Evolutionary conservation across 2,329 filamentous ascomycete genomes (phyloP), one percentile per base, ranked within the genome.

Genomic region (Fusarium sp.): DNA sequence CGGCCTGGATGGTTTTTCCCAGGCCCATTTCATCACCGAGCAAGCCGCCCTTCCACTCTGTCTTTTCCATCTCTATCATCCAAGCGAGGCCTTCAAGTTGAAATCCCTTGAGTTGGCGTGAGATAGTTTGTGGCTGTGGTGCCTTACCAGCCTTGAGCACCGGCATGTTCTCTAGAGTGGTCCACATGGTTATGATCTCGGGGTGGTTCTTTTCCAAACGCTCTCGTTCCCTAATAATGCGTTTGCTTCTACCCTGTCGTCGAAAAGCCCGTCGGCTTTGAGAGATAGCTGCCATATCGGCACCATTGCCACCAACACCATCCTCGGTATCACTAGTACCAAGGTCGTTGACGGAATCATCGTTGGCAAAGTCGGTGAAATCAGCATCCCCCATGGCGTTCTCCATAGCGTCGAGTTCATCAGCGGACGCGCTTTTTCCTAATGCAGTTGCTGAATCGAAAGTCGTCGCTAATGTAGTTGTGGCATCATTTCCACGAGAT

Each of bases 11-110:
- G 0, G 96, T 99, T 82, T 99, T 99, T 49, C 96, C 96, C 81
- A 99, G 92, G 8, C 96, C 96, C 96, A 99, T 99, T 80, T 99
- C 96, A 72, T 99, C 96, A 61, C 96, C 96, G 3, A 99, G 86
- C 4, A 99, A 84, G 15, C 96, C 96, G 19, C 96, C 96, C 75
- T 90, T 92, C 86, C 94, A 98, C 39, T 91, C 81, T 0, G 89
- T 91, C 79, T 92, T 83, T 77, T 99, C 96, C 85, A 98, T 97
- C 56, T 87, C 90, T 63, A 87, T 89, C 93, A 99, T 96, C 96
- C 96, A 99, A 50, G 93, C 90, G 39, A 99, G 83, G 6, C 96
- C 96, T 79, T 97, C 92, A 7, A 97, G 89, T 75, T 99, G 96
- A 77, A 98, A 99, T 1, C 91, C 90, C 78, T 99, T 97, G 66